A percentile compares a stretch with the other conserved stretches of the same genome.
Conservation (phyloP, 257 asterid genomes). For the Primulina tabacum region DNA sequence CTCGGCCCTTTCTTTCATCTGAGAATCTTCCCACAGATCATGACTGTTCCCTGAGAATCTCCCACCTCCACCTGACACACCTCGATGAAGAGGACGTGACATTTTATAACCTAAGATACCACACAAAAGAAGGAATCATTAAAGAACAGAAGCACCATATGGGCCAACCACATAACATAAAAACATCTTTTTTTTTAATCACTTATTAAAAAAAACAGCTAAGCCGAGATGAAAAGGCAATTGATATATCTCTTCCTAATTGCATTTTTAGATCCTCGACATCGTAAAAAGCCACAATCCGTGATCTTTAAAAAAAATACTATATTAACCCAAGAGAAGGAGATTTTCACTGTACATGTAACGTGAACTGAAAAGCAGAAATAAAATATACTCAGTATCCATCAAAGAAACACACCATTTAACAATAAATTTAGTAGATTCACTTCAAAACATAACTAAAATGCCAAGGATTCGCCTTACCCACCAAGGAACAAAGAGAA, state of each 20-base stretch:
- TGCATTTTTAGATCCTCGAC: constrained; percentile 27
- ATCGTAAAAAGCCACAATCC: constrained; percentile 9
- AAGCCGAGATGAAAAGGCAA: constrained; percentile 6
- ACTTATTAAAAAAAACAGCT: neutral
- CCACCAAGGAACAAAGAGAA: constrained; percentile 16
- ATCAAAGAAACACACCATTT: constrained; percentile 3
- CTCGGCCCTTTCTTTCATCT: constrained; percentile 73
- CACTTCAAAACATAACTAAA: constrained; percentile 3
- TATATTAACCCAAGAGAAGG: constrained; percentile 7
- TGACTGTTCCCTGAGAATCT: constrained; percentile 48
- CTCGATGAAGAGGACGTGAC: constrained; percentile 94
- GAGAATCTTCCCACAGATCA: constrained; percentile 74
- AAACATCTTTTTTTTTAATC: constrained; percentile 18
- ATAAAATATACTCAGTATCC: neutral
- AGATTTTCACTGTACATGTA: constrained; percentile 12
- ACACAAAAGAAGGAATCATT: constrained; percentile 30
- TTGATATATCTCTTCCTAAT: constrained; percentile 28
- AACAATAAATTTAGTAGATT: constrained; percentile 9
- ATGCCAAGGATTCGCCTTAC: constrained; percentile 36
- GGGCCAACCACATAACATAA: constrained; percentile 14
- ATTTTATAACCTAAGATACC: constrained; percentile 52
- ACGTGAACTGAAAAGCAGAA: constrained; percentile 25
- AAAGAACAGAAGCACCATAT: constrained; percentile 16
- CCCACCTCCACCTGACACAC: constrained; percentile 67
- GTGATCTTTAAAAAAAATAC: constrained; percentile 15